phyloP scores from a whole-genome alignment of 805 yeast species.

The Pichia pseudocactophila region DNA sequence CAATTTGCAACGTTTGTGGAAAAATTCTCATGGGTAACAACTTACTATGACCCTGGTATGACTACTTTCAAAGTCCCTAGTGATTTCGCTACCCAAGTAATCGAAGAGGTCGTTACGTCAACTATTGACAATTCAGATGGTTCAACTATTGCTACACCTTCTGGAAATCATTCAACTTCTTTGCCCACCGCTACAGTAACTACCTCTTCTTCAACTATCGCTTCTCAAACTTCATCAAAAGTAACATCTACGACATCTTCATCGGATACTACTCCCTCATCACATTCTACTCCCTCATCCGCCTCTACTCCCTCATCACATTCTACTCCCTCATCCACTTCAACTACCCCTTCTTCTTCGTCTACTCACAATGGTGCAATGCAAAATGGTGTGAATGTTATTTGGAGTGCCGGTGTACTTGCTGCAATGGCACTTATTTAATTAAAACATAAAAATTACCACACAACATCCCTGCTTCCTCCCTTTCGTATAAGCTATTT shows the following conservation, averaged over 20 bases:
- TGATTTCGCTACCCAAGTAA: constrained; percentile 14
- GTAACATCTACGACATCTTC: background rate
- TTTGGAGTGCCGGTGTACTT: background rate
- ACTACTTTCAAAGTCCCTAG: constrained; percentile 23
- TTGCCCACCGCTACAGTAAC: background rate
- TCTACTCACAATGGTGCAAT: background rate
- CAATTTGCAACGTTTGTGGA: constrained; percentile 25
- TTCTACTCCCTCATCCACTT: too few species aligned
- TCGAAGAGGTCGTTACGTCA: background rate
- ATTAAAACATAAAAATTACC: too few species aligned
- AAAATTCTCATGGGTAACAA: constrained; percentile 29
- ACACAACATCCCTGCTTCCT: too few species aligned
- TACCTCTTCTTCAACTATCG: too few species aligned
- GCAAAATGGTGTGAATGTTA: background rate
- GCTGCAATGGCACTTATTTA: background rate
- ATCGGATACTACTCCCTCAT: background rate
- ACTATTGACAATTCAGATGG: background rate
- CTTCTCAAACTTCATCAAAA: too few species aligned
- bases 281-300: background rate
- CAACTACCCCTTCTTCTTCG: background rate
- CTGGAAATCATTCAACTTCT: constrained; percentile 1
- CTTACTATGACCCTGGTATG: constrained; percentile 17
- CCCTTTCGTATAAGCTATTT: too few species aligned
- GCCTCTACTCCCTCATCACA: background rate
- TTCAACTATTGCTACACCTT: background rate